Base-by-base conservation (phyloP, 164 flowering plant species). In the Umbellularia californica region DNA sequence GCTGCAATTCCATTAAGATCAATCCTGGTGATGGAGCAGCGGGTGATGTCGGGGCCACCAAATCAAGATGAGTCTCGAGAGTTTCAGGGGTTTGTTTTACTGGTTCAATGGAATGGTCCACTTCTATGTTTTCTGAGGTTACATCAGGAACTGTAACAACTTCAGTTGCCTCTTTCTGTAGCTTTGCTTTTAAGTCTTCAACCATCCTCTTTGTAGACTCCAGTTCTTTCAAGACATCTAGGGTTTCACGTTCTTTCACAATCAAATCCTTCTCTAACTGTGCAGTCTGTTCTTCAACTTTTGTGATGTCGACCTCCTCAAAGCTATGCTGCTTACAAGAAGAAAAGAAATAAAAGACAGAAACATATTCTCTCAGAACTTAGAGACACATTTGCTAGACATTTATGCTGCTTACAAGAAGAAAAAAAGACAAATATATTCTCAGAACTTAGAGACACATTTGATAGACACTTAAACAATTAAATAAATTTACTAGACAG, bases 241-340 rank as follows among this genome's bases (percentile, higher is more conserved):
- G 80, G 11, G 98, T 89, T 79, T 95, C 99, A 77, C 84, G 82
- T 82, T 95, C 98, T 85, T 92, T 93, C 65, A 79, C 22, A 23
- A 88, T 82, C 68, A 95, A 85, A 72, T 90, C 94, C 75, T 87
- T 90, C 82, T 89, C 92, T 78, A 93, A 69, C 73, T 79, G 72
- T 20, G 82, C 82, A 63, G 96, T 88, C 70, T 90, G 89, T 75
- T 90, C 90, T 74, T 89, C 87, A 70, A 89, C 83, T 70, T 86
- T 82, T 3, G 71, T 77, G n/a, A 82, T 47, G 58, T 87, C 85
- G 19, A 78, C 30, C 70, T 80, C 90, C 67, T 79, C 90, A 22
- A 74, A 3, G 1, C 50, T 85, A 72, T 75, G 70, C 82, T 80
- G 78, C 73, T 51, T 52, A 28, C 64, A 58, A 70, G 22, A 66